These are phyloP conservation scores for Exidia glandulosa DNA, from an alignment of 768 basidiomycete genomes.

Conservation along the genomic window DNA sequence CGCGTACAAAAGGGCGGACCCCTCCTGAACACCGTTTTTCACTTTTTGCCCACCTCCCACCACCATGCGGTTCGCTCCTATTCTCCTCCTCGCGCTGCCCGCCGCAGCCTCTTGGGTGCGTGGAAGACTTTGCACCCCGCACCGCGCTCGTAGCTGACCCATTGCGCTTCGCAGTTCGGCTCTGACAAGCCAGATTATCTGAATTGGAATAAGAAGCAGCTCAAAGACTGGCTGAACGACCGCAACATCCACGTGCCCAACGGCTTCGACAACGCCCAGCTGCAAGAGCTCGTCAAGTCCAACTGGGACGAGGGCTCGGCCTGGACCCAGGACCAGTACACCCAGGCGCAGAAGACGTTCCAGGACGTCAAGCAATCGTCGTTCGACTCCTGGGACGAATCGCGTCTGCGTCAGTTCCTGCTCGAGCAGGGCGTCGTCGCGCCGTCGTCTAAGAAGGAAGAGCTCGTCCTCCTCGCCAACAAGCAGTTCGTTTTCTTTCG, in stretches of 20 bases:
- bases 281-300: slow-evolving; percentile 39
- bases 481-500: slow-evolving; percentile 27
- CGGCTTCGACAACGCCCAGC: slow-evolving; percentile 30
- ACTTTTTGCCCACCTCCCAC: neutral
- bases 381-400: slow-evolving; percentile 82
- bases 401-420: slow-evolving; percentile 67
- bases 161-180: neutral
- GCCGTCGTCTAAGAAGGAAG: slow-evolving; percentile 67
- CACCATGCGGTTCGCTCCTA: neutral
- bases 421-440: slow-evolving; percentile 80
- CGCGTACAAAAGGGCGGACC: neutral
- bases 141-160: neutral
- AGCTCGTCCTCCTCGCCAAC: slow-evolving; percentile 70
- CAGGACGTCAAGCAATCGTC: slow-evolving; percentile 19
- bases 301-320: slow-evolving; percentile 41
- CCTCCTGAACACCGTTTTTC: neutral
- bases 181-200: slow-evolving; percentile 24
- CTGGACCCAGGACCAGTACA: slow-evolving; percentile 58
- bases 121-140: neutral
- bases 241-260: slow-evolving; percentile 49
- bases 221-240: slow-evolving; percentile 57
- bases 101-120: neutral
- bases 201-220: slow-evolving; percentile 53
- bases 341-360: slow-evolving; percentile 52
- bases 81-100: neutral